Evolutionary conservation across 805 yeast genomes (phyloP), one percentile per base, ranked within the genome.

Genomic region (Saturnispora saitoi): DNA sequence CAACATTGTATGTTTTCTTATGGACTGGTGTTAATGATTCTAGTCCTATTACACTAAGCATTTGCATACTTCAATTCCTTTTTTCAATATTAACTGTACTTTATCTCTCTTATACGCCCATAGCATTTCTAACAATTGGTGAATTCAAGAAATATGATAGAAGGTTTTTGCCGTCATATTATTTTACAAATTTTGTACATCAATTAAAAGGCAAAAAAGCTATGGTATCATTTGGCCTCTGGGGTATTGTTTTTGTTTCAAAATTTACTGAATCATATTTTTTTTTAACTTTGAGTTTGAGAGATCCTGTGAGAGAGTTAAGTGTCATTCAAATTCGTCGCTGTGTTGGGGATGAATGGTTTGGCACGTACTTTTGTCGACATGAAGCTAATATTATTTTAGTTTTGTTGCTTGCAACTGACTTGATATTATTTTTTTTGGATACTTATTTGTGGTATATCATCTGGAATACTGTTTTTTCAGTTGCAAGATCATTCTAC

Each of bases 371-470:
- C 31, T 71, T 90, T 50, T 93, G 99, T 76, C 72, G 68, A 54
- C 86, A 86, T 50, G 99, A 93, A 71, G 84, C 95, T 19, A 84
- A 79, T 64, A 81, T 93, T 61, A 89, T 88, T 40, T 74, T 93
- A 64, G 97, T 95, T 65, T 73, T 93, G 72, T 91, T 93, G 95
- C 80, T 78, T 58, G 80, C 84, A 51, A 91, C 95, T 47, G 99
- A 93, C 71, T 74, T 93, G 77, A 73, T 93, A 59, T 77, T 93
- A 70, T 93, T 93, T 85, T 93, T 93, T 83, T 78, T 93, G 76
- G 99, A 93, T 85, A 88, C 98, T 53, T 93, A 88, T 70, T 78
- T 93, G 84, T 93, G 99, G 99, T 93, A 91, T 77, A 90, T 93
- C 74, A 75, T 93, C 60, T 82, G 86, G 68, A 93, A 91, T 80